phyloP scores from a whole-genome alignment of 441 rosid genomes.

The Adansonia gregorii region DNA sequence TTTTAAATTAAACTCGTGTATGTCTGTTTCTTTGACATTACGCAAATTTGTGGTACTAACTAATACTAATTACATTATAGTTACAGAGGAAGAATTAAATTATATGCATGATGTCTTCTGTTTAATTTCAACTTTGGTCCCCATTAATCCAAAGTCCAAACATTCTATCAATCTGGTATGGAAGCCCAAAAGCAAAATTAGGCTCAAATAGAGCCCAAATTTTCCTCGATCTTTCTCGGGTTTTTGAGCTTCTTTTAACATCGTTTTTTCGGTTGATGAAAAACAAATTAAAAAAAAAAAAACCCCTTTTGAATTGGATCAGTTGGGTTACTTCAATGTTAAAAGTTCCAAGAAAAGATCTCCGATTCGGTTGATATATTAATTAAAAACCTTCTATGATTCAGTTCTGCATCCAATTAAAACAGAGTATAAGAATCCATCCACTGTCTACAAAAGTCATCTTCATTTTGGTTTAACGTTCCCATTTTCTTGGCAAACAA shows the following conservation, averaged over 20 bases:
- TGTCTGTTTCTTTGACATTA: neutral
- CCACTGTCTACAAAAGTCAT: too few relatives aligned
- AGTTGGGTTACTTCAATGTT: neutral
- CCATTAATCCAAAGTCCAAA: too few relatives aligned
- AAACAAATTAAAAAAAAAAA: neutral
- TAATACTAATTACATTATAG: too few relatives aligned
- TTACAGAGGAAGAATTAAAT: too few relatives aligned
- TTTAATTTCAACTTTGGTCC: too few relatives aligned
- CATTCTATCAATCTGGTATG: neutral
- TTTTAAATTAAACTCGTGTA: too few relatives aligned
- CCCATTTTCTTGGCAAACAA: neutral
- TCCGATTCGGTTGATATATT: too few relatives aligned
- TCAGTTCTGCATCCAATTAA: neutral
- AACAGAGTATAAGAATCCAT: too few relatives aligned
- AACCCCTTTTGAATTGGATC: neutral
- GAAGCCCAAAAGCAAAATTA: neutral
- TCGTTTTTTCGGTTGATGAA: neutral
- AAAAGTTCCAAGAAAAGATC: too few relatives aligned
- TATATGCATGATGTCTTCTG: too few relatives aligned
- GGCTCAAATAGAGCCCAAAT: neutral
- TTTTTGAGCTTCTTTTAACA: neutral
- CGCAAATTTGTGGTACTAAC: too few relatives aligned
- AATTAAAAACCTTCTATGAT: neutral
- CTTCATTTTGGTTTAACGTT: neutral
- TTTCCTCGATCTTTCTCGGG: neutral